phyloP scores from a whole-genome alignment of 2,329 filamentous ascomycete species.

The Colletotrichum karsti region DNA sequence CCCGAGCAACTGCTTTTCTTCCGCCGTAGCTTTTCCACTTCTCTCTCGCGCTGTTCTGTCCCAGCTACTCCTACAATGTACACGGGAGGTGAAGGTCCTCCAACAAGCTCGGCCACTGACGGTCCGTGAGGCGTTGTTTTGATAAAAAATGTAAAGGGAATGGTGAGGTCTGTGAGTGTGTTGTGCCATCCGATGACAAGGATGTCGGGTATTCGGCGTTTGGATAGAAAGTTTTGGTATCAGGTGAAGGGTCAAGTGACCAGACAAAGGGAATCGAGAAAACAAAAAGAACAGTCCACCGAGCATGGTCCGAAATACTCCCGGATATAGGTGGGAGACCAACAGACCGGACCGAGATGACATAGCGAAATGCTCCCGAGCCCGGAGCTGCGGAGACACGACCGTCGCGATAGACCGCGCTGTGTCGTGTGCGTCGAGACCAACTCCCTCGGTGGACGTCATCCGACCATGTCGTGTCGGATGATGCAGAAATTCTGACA shows the following conservation, averaged over 20 bases:
- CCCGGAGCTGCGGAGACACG: slow-evolving; percentile 12
- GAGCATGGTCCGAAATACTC: slow-evolving; percentile 7
- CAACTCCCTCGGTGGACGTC: slow-evolving; percentile 13
- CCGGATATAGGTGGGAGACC: slow-evolving; percentile 22
- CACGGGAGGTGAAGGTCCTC: slow-evolving; percentile 24
- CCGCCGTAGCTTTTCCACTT: slow-evolving; percentile 23
- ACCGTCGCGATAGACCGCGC: background rate
- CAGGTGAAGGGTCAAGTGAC: slow-evolving; percentile 29
- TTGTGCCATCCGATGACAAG: slow-evolving; percentile 27
- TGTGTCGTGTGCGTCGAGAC: slow-evolving; percentile 11
- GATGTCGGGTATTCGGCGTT: slow-evolving; percentile 26
- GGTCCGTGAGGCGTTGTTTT: slow-evolving; percentile 25
- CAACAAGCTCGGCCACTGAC: slow-evolving; percentile 8
- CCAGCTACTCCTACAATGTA: slow-evolving; percentile 27
- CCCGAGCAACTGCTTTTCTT: slow-evolving; percentile 28
- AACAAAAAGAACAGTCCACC: slow-evolving; percentile 17
- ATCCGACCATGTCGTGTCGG: slow-evolving; percentile 2
- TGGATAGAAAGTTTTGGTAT: slow-evolving; percentile 27
- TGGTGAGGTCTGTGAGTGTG: slow-evolving; percentile 25
- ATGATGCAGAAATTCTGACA: slow-evolving; percentile 26
- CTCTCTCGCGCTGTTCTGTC: slow-evolving; percentile 3
- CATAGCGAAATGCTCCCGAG: slow-evolving; percentile 28
- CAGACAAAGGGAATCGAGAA: slow-evolving; percentile 26
- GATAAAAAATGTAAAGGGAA: slow-evolving; percentile 28
- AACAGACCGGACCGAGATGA: slow-evolving; percentile 10